These are phyloP conservation scores for Cerrena zonata DNA, from an alignment of 1,284 basidiomycete genomes.

Conservation along the genomic window DNA sequence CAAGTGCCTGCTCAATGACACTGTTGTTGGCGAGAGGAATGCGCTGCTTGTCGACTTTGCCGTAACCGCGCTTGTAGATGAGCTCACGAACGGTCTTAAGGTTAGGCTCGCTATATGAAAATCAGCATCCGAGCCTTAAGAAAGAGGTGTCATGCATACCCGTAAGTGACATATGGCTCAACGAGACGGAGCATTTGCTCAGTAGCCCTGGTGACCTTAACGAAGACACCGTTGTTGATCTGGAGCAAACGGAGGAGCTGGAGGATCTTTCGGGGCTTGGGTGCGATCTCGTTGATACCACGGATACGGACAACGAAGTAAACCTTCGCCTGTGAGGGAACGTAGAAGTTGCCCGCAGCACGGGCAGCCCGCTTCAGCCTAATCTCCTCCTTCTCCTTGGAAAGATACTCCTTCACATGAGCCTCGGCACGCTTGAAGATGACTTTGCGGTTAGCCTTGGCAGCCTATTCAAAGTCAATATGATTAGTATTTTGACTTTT, in stretches of 20 bases:
- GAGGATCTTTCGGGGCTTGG: slow-evolving; percentile 98
- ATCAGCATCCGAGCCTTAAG: slow-evolving; percentile 3
- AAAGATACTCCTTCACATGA: slow-evolving; percentile 95
- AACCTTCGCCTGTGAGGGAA: slow-evolving; percentile 93
- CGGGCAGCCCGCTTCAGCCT: slow-evolving; percentile 91
- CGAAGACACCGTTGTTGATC: slow-evolving; percentile 99
- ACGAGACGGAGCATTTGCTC: slow-evolving; percentile 97
- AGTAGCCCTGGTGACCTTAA: slow-evolving; percentile 94
- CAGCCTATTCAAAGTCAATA: slow-evolving; percentile 48
- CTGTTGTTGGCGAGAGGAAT: slow-evolving; percentile 93
- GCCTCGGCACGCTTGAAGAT: slow-evolving; percentile 99
- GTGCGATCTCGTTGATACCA: slow-evolving; percentile 99
- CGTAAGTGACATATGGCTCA: slow-evolving; percentile 95
- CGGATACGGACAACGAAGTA: slow-evolving; percentile 97
- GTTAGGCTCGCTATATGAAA: slow-evolving; percentile 76
- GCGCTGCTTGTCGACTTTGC: slow-evolving; percentile 96
- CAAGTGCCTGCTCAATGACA: slow-evolving; percentile 88
- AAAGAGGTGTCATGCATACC: slow-evolving; percentile 43
- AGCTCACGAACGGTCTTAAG: slow-evolving; percentile 95
- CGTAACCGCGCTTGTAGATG: slow-evolving; percentile 99
- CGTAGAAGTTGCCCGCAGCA: slow-evolving; percentile 92
- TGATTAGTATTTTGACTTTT: slow-evolving; percentile 7
- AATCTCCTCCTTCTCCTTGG: slow-evolving; percentile 94
- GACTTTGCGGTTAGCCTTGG: slow-evolving; percentile 89
- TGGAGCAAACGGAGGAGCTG: slow-evolving; percentile 97